Conservation (phyloP, 1,284 basidiomycete genomes). For the Violaceomyces palustris region DNA sequence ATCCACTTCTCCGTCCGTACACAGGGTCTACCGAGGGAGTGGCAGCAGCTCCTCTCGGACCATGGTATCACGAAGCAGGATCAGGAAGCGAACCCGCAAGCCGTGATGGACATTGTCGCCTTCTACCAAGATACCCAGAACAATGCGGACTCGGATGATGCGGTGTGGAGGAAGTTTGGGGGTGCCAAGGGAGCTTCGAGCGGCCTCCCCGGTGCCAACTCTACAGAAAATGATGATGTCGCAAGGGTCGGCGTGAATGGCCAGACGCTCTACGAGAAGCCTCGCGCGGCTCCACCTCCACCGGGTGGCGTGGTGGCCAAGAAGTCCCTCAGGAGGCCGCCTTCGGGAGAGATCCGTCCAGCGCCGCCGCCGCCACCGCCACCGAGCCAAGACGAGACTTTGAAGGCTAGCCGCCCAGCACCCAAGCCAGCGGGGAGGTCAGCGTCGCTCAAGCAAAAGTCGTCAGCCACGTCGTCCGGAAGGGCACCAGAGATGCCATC, state of each 20-base stretch:
- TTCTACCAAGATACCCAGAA: conserved; percentile 77
- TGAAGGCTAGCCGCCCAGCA: too few species aligned
- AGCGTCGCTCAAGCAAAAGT: conserved; percentile 7
- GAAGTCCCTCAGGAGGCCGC: too few species aligned
- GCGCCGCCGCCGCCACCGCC: too few species aligned
- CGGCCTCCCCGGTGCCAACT: conserved; percentile 1
- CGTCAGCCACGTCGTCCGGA: conserved; percentile 8
- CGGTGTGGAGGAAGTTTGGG: conserved; percentile 53
- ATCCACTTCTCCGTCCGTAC: neutral
- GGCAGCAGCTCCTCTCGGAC: conserved; percentile 95
- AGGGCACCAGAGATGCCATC: neutral
- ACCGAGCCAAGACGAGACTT: too few species aligned
- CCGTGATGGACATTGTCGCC: conserved; percentile 97
- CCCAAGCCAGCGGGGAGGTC: conserved; percentile 25
- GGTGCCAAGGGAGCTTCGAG: conserved; percentile 23
- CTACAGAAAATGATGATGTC: too few species aligned
- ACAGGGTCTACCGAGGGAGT: conserved; percentile 97
- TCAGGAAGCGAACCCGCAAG: conserved; percentile 96
- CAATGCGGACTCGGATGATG: conserved; percentile 42
- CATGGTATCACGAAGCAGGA: conserved; percentile 89
- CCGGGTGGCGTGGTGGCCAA: conserved; percentile 14
- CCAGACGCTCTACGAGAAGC: conserved; percentile 30
- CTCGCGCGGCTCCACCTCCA: conserved; percentile 29
- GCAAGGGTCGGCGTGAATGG: too few species aligned
- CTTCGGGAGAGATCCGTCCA: too few species aligned